These are phyloP conservation scores for Pseudocercospora macadamiae DNA, from an alignment of 2,329 filamentous ascomycete genomes.

Conservation along the genomic window DNA sequence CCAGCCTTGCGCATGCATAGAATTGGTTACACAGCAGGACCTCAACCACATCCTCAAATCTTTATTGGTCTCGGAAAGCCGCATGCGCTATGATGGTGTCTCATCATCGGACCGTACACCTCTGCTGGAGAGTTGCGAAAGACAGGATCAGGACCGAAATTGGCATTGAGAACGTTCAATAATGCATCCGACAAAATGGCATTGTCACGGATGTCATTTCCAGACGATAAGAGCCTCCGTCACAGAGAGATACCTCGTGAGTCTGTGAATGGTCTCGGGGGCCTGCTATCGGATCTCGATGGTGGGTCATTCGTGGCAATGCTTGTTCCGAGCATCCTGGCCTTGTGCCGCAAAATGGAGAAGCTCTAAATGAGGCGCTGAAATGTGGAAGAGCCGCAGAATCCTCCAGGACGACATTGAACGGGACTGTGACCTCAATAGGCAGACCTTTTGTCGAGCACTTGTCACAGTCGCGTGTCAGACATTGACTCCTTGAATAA, in stretches of 20 bases:
- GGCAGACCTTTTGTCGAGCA: not conserved
- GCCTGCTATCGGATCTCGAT: not conserved
- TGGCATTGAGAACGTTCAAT: not conserved
- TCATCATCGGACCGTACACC: not conserved
- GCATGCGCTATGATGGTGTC: slow-evolving; percentile 5
- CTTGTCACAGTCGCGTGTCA: not conserved
- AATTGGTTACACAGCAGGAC: slow-evolving; percentile 14
- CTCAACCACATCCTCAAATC: not conserved
- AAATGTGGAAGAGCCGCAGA: not conserved
- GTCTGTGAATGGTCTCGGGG: slow-evolving; percentile 1
- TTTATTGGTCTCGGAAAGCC: slow-evolving; percentile 4
- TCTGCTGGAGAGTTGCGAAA: not conserved
- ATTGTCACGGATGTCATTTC: not conserved
- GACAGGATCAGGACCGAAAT: not conserved
- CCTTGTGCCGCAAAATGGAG: not conserved
- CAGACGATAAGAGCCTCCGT: not conserved
- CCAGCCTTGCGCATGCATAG: slow-evolving; percentile 16
- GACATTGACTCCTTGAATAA: not conserved
- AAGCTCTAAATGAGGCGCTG: not conserved
- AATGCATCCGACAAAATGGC: not conserved
- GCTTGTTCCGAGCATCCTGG: not conserved
- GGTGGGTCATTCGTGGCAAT: slow-evolving; percentile 5
- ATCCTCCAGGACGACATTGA: not conserved
- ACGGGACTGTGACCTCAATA: not conserved
- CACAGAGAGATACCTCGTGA: not conserved